Evolutionary conservation across 495 filamentous ascomycete genomes (phyloP).

Genomic region (Daldinia concentrica): DNA sequence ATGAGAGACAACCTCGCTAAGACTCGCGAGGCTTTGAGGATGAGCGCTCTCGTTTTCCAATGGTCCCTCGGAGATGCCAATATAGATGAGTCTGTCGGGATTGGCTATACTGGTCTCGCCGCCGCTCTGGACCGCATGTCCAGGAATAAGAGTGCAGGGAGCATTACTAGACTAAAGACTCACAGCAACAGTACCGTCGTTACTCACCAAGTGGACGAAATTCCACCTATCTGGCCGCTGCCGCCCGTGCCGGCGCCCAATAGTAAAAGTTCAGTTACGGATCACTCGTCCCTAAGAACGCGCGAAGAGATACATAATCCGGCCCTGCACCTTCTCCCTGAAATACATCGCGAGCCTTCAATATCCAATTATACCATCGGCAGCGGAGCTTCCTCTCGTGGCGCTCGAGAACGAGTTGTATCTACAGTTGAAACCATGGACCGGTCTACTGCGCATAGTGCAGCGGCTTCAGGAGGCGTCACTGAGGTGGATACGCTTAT

Average conservation of each 20-base stretch:
- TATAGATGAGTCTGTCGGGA: conserved; percentile 53
- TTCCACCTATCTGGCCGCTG: conserved; percentile 28
- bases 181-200: conserved; percentile 19
- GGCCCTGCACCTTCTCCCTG: conserved; percentile 26
- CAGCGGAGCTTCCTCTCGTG: conserved; percentile 28
- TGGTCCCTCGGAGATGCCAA: conserved; percentile 56
- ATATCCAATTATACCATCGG: conserved; percentile 40
- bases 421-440: conserved; percentile 33
- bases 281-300: conserved; percentile 18
- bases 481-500: conserved; percentile 45
- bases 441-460: conserved; percentile 25
- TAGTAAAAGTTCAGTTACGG: conserved; percentile 29
- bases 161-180: conserved; percentile 41
- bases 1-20: conserved; percentile 50
- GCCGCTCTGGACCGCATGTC: conserved; percentile 56
- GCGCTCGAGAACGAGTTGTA: conserved; percentile 28
- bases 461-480: conserved; percentile 25
- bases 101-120: conserved; percentile 59
- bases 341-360: conserved; percentile 42
- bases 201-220: conserved; percentile 28
- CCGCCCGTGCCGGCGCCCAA: conserved; percentile 28
- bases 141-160: conserved; percentile 33
- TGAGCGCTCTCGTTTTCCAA: conserved; percentile 57
- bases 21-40: conserved; percentile 52
- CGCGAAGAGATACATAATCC: conserved; percentile 22